Conservation (phyloP, 1,139 yeast genomes). For the Debaryomyces fabryi region DNA sequence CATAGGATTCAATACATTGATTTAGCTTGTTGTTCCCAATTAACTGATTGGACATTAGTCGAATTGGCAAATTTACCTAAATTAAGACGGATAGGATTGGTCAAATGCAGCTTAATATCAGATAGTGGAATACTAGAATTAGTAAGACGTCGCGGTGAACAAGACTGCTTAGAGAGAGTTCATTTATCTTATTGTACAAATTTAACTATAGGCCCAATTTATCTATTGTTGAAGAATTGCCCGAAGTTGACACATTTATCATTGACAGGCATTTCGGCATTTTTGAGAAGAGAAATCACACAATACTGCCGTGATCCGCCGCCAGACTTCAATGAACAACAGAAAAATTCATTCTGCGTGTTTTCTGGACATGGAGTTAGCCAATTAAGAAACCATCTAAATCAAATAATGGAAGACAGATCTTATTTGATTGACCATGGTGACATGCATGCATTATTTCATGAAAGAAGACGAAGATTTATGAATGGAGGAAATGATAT, state of each 20-base stretch:
- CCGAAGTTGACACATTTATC: conserved; percentile 87
- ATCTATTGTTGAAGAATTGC: conserved; percentile 72
- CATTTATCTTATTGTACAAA: conserved; percentile 91
- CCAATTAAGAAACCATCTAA: conserved; percentile 65
- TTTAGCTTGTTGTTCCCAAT: conserved; percentile 89
- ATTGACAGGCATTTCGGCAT: conserved; percentile 86
- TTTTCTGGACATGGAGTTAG: conserved; percentile 90
- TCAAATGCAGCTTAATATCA: conserved; percentile 85
- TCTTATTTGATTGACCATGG: conserved; percentile 45
- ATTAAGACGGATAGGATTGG: conserved; percentile 88
- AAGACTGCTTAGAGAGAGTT: conserved; percentile 84
- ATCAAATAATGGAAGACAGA: conserved; percentile 47
- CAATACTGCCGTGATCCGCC: conserved; percentile 95
- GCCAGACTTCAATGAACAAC: conserved; percentile 86
- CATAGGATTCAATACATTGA: conserved; percentile 90
- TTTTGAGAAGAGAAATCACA: conserved; percentile 82
- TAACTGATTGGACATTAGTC: conserved; percentile 81
- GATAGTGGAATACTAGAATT: conserved; percentile 83
- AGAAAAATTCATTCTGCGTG: conserved; percentile 86
- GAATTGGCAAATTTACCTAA: conserved; percentile 80
- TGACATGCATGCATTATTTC: conserved; percentile 37
- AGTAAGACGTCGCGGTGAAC: conserved; percentile 70
- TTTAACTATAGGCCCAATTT: conserved; percentile 73
- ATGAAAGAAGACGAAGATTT: conserved; percentile 36
- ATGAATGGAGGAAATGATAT: conserved; percentile 24